These are phyloP conservation scores for Rutstroemia sp. DNA, from an alignment of 2,329 filamentous ascomycete species.

Conservation along the genomic window DNA sequence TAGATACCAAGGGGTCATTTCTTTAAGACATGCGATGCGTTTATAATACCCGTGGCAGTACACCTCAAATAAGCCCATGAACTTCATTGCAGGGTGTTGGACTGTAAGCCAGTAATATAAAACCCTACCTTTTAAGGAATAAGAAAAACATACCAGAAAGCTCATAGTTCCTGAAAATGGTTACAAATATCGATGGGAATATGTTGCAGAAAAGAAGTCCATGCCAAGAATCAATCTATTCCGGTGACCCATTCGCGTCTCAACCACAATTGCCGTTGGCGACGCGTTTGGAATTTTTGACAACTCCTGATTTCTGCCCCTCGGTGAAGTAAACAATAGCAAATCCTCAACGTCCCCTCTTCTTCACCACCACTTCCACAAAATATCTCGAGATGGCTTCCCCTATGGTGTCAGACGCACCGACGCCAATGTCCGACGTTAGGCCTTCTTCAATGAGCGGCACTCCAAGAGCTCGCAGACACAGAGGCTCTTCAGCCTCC, in stretches of 20 bases:
- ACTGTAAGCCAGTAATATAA: no score
- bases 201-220: background rate
- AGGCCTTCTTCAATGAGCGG: conserved; percentile 18
- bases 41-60: no score
- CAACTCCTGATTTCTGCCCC: conserved; percentile 17
- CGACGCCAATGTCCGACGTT: conserved; percentile 1
- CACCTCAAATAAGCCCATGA: no score
- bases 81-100: no score
- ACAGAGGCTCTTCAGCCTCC: conserved; percentile 25
- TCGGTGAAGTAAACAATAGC: conserved; percentile 14
- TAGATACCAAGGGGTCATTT: no score
- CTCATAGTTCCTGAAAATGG: background rate
- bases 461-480: conserved; percentile 22
- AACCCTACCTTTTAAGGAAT: no score
- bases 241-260: conserved; percentile 16
- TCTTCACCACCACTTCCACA: conserved; percentile 8
- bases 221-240: conserved; percentile 18
- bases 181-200: background rate
- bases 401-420: conserved; percentile 29
- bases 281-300: conserved; percentile 12
- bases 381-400: conserved; percentile 23
- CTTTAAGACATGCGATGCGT: no score
- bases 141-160: background rate
- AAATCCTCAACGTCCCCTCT: conserved; percentile 12
- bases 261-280: conserved; percentile 14